Percentiles rank a stretch among this genome's conserved stretches.
phyloP scores from a whole-genome alignment of 345 rosid genomes.

The Lumnitzera racemosa region DNA sequence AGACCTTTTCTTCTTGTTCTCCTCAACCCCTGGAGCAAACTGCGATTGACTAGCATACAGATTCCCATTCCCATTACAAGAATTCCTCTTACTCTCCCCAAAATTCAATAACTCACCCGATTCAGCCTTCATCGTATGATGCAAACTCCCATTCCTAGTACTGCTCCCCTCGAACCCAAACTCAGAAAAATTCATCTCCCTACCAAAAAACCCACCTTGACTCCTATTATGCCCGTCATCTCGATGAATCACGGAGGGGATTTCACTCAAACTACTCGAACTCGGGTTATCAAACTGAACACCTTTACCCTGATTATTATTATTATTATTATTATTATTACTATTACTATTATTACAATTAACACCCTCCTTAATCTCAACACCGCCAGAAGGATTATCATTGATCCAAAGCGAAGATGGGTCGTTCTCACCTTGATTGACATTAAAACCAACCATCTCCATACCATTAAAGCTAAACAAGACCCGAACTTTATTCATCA shows the following conservation, averaged over 20 bases:
- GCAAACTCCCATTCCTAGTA: constrained; percentile 37
- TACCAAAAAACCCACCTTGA: constrained; percentile 27
- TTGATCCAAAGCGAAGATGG: constrained; percentile 64
- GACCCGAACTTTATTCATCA: constrained; percentile 55
- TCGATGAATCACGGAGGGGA: constrained; percentile 18
- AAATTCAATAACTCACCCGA: constrained; percentile 72
- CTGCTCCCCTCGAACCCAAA: constrained; percentile 38
- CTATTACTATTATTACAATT: constrained; percentile 10
- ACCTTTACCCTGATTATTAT: constrained; percentile 24
- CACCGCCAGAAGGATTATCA: constrained; percentile 42
- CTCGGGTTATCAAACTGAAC: constrained; percentile 37
- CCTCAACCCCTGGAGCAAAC: constrained; percentile 35
- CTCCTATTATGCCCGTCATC: constrained; percentile 6
- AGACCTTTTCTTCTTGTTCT: constrained; percentile 55
- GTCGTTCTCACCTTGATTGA: constrained; percentile 83
- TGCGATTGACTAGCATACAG: constrained; percentile 44
- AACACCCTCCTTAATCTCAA: constrained; percentile 35
- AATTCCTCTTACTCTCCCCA: constrained; percentile 61
- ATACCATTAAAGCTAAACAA: constrained; percentile 53
- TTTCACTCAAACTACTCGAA: constrained; percentile 45
- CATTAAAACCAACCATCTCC: constrained; percentile 33
- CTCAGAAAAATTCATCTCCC: constrained; percentile 69
- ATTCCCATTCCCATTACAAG: constrained; percentile 33
- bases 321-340: too few relatives aligned
- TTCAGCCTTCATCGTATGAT: constrained; percentile 48